Evolutionary conservation across 2,329 filamentous ascomycete genomes (phyloP).

Genomic region (Curvularia sp.): DNA sequence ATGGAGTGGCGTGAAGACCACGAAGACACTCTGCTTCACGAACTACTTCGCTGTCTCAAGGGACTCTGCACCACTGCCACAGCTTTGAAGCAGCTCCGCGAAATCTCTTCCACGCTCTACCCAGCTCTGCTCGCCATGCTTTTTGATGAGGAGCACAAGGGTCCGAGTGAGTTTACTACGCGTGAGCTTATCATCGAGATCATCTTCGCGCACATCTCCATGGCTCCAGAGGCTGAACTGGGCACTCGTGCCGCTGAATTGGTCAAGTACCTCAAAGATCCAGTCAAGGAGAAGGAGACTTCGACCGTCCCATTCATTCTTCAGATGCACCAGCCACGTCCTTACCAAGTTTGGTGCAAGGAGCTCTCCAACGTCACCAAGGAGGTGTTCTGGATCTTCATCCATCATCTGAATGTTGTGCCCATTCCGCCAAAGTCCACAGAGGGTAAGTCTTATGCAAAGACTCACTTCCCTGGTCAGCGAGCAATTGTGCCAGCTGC

Average conservation of each 20-base stretch:
- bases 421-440: conserved; percentile 60
- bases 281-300: conserved; percentile 72
- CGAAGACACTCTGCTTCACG: conserved; percentile 90
- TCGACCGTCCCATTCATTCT: conserved; percentile 84
- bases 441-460: conserved; percentile 56
- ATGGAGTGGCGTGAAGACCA: conserved; percentile 99
- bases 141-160: conserved; percentile 98
- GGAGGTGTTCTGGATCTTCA: conserved; percentile 99
- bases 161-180: conserved; percentile 94
- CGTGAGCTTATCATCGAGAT: conserved; percentile 88
- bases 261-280: conserved; percentile 80
- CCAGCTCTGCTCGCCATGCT: conserved; percentile 86
- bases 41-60: conserved; percentile 91
- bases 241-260: conserved; percentile 74
- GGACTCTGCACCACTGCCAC: conserved; percentile 90
- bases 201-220: conserved; percentile 85
- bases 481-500: conserved; percentile 90
- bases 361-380: conserved; percentile 93
- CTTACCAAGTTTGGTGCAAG: conserved; percentile 93
- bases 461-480: conserved; percentile 80
- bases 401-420: conserved; percentile 91
- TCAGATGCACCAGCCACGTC: conserved; percentile 84
- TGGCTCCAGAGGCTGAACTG: conserved; percentile 62
- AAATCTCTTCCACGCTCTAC: conserved; percentile 81
- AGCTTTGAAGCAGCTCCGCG: conserved; percentile 80